Base-by-base conservation (phyloP, 306 rosid genomes). In the Spatholobus suberectus region DNA sequence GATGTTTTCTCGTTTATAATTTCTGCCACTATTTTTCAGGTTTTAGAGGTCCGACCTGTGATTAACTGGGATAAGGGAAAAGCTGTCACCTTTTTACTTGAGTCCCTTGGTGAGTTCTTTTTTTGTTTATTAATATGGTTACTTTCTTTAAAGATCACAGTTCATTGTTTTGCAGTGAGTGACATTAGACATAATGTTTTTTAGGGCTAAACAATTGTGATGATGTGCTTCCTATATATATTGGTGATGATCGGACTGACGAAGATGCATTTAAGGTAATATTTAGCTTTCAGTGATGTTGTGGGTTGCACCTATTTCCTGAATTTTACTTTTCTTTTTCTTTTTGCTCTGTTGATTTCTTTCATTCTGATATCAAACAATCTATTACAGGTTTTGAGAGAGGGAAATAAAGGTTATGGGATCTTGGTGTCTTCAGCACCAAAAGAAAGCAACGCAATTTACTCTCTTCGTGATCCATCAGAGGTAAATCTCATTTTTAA, bases 11-110 rank as follows among this genome's bases (percentile, higher is more conserved):
- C 37, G 23, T 62, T 7, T 41, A 49, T 78, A 57, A 47, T 59
- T 47, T 61, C 15, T 71, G 58, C 68, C 27, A 5, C 24, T 65
- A 14, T 12, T 83, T 23, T 80, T 65, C 71, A 96, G 99, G 99
- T 96, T 89, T 89, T 96, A 85, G 99, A 96, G 90, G 95, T 96
- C 24, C 92, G 99, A 13, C 99, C 99, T 3, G 89, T 79, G 83
- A 92, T 96, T 80, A 66, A 89, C 88, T 96, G 99, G 99, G 94
- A 96, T 86, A 96, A 96, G 84, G 99, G 99, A 65, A 96, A 92
- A 84, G 99, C 99, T 14, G 98, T 96, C 71, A 90, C 92, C 2
- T 96, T 96, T 88, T 89, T 96, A 71, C 99, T 96, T 0, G 93
- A 96, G 81, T 92, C 99, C 55, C 97, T 96, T 76, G 98, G 99